A percentile compares a stretch with the other conserved stretches of the same genome.
phyloP scores from a whole-genome alignment of 2,329 filamentous ascomycete species.

The Biscogniauxia mediterranea region DNA sequence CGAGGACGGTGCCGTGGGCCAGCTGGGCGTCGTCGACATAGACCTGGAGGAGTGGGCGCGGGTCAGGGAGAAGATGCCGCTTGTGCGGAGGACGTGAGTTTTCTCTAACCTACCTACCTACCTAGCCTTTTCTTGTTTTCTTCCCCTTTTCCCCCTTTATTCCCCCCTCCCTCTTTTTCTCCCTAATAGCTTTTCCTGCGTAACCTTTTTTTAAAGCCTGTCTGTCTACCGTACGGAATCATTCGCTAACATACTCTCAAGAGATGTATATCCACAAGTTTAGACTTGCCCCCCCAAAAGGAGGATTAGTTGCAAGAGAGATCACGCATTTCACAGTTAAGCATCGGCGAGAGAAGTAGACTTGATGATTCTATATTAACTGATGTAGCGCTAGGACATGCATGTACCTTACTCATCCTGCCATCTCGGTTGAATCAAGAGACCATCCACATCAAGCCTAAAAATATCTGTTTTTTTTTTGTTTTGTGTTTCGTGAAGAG shows the following conservation, averaged over 20 bases:
- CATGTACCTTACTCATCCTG: slow-evolving; percentile 2
- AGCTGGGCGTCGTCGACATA: slow-evolving; percentile 56
- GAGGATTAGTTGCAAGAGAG: not conserved
- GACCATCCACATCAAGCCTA: slow-evolving; percentile 10
- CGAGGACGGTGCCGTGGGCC: slow-evolving; percentile 38
- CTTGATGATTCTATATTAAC: slow-evolving; percentile 20
- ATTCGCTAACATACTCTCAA: slow-evolving; percentile 16
- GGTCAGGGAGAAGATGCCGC: slow-evolving; percentile 52
- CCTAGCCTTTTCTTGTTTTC: too few relatives aligned
- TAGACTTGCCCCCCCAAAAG: not conserved
- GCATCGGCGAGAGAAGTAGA: slow-evolving; percentile 7
- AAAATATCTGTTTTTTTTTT: not conserved
- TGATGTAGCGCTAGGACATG: slow-evolving; percentile 7
- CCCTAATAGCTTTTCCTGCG: not conserved
- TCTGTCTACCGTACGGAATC: not conserved
- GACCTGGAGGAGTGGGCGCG: slow-evolving; percentile 46
- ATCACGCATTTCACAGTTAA: not conserved
- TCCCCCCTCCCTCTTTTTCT: not conserved
- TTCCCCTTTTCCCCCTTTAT: not conserved
- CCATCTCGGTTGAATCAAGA: slow-evolving; percentile 4
- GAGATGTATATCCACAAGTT: slow-evolving; percentile 28
- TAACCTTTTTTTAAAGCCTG: not conserved
- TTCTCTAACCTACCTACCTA: too few relatives aligned
- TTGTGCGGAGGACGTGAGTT: slow-evolving; percentile 52
- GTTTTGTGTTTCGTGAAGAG: not conserved